Base-by-base conservation (phyloP, 345 rosid species). In the Lenwebbia sp. region DNA sequence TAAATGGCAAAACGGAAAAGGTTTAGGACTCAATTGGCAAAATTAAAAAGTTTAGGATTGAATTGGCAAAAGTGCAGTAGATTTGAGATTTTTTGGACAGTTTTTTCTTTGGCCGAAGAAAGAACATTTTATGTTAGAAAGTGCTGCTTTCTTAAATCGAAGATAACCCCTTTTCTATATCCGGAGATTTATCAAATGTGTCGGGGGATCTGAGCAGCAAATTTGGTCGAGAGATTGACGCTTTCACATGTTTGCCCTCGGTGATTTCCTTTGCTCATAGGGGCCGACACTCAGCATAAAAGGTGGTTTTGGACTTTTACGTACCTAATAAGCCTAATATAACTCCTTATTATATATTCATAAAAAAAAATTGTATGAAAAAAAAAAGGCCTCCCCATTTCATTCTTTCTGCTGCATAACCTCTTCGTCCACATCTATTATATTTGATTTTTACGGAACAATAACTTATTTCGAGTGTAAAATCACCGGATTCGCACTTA, bases 401-500 rank as follows among this genome's bases (percentile, higher is more conserved):
- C 28, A 0, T 60, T 3, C 40, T 60, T 60, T 28, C 21, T 28
- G 5, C 74, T 5, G 2, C 0, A 2, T 60, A 14, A 19, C 19
- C 37, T 28, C 21, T 60, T 10, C 22, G 21, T 28, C 74, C 40
- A 6, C 74, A 3, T 28, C 2, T 13, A 60, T 60, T 28, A 14
- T 1, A 1, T 14, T 1, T 60, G 9, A 14, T 7, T 28, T 62
- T 62, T 30, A 14, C 0, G 3, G 10, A 14, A 19, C 5, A 14
- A n/a, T 58, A n/a, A 62, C 19, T 65, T 33, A 33, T 65, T 65
- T 65, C 7, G 44, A 65, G 10, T 30, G 9, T 1, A 1, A 52
- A 62, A 15, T 62, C 6, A 30, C 14, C 5, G 4, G 0, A 3
- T 4, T 7, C 12, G 1, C 7, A 15, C 17, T 11, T 15, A 7